Evolutionary conservation across 1,139 yeast genomes (phyloP), one percentile per base, ranked within the genome.

Genomic region (Lodderomyces margitis): DNA sequence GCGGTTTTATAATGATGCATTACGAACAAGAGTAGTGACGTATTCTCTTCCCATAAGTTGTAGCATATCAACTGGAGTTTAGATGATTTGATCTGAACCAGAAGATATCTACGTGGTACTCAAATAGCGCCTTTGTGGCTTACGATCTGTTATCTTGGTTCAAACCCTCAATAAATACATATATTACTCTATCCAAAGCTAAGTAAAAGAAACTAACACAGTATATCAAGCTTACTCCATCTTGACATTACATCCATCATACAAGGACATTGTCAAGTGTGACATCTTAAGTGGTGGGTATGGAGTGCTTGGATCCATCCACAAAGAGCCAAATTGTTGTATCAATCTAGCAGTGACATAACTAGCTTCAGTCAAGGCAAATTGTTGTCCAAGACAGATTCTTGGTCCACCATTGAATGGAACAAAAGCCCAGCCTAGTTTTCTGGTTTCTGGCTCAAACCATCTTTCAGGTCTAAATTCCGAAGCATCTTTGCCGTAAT

Each of bases 331-430:
- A 44, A 60, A 61, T 39, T 51, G 48, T 54, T 72, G 78, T 24
- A 59, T 55, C 39, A 78, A 53, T 43, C 81, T 59, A 12, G 64
- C 66, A 31, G 71, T 50, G 8, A 71, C 68, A 46, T 75, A 77
- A 3, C 75, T 63, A 3, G 79, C 77, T 56, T 78, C 83, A 14
- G 81, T 75, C 44, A 78, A 66, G 1, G 81, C 82, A 57, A 74
- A 75, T 54, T 76, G 82, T 57, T 78, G 82, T 14, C 83, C 83
- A 39, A 78, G 61, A 51, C 83, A 78, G 43, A 78, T 77, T 44
- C 83, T 62, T 23, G 83, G 83, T 5, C 83, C 83, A 38, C 82
- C 83, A 50, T 78, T 78, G 61, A 76, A 77, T 5, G 81, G 81
- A 21, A 77, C 55, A 54, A 61, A 77, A 11, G 73, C 75, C 81